Percentiles rank a stretch among this genome's conserved stretches.
phyloP scores from a whole-genome alignment of 2,329 filamentous ascomycete species.

The Ascochyta viciae-villosae region DNA sequence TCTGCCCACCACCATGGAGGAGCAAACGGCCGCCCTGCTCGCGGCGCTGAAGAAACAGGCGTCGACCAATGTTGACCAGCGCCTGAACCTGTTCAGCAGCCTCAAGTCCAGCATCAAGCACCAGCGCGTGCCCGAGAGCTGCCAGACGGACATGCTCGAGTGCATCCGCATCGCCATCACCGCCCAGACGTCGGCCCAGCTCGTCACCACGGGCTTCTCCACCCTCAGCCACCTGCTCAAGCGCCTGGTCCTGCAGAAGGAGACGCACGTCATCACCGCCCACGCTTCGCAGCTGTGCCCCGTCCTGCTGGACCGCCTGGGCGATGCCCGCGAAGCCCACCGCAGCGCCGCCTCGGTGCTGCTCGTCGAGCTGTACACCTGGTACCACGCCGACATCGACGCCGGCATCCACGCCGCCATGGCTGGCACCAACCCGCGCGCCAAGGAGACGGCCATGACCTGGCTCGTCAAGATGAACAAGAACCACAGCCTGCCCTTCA shows the following conservation, averaged over 20 bases:
- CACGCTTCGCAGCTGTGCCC: conserved; percentile 75
- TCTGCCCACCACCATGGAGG: conserved; percentile 57
- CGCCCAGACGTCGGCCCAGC: conserved; percentile 74
- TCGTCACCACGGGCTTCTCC: conserved; percentile 84
- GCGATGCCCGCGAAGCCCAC: conserved; percentile 86
- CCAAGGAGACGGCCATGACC: conserved; percentile 83
- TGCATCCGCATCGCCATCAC: conserved; percentile 76
- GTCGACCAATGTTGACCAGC: conserved; percentile 72
- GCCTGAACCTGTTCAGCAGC: conserved; percentile 73
- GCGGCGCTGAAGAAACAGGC: conserved; percentile 64
- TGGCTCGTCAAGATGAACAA: conserved; percentile 90
- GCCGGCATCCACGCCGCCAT: conserved; percentile 78
- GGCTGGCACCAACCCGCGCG: conserved; percentile 78
- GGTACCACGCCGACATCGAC: conserved; percentile 77
- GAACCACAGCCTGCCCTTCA: conserved; percentile 80
- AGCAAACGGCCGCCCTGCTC: conserved; percentile 62
- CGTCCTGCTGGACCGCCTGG: conserved; percentile 81
- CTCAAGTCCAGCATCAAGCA: conserved; percentile 93
- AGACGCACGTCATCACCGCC: conserved; percentile 72
- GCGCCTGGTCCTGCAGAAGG: conserved; percentile 83
- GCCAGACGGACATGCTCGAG: conserved; percentile 79
- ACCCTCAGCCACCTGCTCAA: conserved; percentile 88
- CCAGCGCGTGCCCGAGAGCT: conserved; percentile 80
- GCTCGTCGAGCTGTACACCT: conserved; percentile 77
- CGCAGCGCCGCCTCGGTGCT: conserved; percentile 76